phyloP scores from a whole-genome alignment of 208 protist genomes.

The Phytomonas sp. region DNA sequence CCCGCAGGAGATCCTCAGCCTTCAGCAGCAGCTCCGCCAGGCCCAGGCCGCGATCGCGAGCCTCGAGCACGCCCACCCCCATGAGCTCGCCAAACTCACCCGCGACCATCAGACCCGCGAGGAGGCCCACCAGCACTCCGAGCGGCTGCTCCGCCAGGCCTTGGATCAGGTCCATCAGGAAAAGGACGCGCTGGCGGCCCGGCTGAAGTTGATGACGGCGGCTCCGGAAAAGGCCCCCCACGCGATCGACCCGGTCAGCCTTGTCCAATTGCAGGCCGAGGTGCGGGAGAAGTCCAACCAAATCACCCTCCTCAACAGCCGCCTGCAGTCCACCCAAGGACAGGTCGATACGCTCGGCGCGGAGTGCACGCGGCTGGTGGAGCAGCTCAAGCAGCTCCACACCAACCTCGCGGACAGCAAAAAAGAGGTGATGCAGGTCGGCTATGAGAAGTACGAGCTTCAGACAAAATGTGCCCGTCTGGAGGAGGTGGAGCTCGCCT shows the following conservation, averaged over 20 bases:
- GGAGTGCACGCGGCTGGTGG: constrained; percentile 61
- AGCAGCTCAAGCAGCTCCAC: constrained; percentile 46
- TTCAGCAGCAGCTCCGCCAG: constrained; percentile 14
- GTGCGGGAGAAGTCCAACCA: constrained; percentile 41
- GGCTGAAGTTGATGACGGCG: constrained; percentile 8
- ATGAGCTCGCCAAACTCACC: background rate
- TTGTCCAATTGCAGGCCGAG: constrained; percentile 48
- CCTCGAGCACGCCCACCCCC: constrained; percentile 4
- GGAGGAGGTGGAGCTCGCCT: constrained; percentile 39
- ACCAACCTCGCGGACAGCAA: constrained; percentile 34
- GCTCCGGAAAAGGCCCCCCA: background rate
- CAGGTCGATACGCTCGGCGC: constrained; percentile 62
- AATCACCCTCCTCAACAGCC: constrained; percentile 48
- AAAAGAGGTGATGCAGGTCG: constrained; percentile 42
- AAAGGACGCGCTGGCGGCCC: constrained; percentile 18
- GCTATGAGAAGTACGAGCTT: constrained; percentile 50
- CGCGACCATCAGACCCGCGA: constrained; percentile 9
- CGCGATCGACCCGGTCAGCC: constrained; percentile 20
- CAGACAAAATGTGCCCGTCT: constrained; percentile 36
- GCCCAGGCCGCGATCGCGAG: constrained; percentile 2
- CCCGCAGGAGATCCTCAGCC: background rate
- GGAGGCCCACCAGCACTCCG: constrained; percentile 21
- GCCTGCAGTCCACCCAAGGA: constrained; percentile 46
- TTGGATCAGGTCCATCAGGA: constrained; percentile 30
- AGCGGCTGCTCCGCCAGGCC: constrained; percentile 26